Conservation (phyloP, 768 basidiomycete genomes). For the Suillus subaureus region DNA sequence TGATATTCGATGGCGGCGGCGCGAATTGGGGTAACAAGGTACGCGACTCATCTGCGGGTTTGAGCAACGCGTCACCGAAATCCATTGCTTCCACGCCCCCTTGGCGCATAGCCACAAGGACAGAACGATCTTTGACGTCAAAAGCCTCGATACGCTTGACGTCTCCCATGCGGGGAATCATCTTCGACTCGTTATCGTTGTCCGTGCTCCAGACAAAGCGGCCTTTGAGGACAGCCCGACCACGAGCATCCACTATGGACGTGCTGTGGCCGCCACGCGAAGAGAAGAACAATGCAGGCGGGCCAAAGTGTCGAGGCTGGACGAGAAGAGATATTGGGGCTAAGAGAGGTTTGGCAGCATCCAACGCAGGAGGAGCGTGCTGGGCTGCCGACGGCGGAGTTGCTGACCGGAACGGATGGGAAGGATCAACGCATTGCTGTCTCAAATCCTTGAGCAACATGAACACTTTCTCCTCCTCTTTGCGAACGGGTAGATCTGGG, state of each 20-base stretch:
- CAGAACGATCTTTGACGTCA: constrained; percentile 72
- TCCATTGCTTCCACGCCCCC: constrained; percentile 85
- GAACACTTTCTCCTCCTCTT: constrained; percentile 73
- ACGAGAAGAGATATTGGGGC: constrained; percentile 73
- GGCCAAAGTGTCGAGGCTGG: constrained; percentile 83
- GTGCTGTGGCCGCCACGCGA: constrained; percentile 91
- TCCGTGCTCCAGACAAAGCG: constrained; percentile 80
- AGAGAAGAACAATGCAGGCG: constrained; percentile 84
- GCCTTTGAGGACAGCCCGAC: constrained; percentile 80
- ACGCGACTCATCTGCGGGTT: constrained; percentile 80
- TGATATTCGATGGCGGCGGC: constrained; percentile 60
- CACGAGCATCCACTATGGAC: constrained; percentile 83
- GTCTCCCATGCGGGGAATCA: constrained; percentile 64
- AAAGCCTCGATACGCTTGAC: constrained; percentile 84
- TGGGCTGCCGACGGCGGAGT: constrained; percentile 45
- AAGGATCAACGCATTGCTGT: constrained; percentile 79
- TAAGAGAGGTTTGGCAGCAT: constrained; percentile 58
- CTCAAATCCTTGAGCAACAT: constrained; percentile 72
- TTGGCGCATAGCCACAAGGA: constrained; percentile 84
- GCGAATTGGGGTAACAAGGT: constrained; percentile 71
- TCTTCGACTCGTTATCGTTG: constrained; percentile 45
- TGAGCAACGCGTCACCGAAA: constrained; percentile 75
- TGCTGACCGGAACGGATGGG: constrained; percentile 65
- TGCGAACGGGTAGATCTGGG: constrained; percentile 77
- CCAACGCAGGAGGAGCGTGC: constrained; percentile 27